phyloP scores from a whole-genome alignment of 805 yeast species.

The Sugiyamaella marilandica region DNA sequence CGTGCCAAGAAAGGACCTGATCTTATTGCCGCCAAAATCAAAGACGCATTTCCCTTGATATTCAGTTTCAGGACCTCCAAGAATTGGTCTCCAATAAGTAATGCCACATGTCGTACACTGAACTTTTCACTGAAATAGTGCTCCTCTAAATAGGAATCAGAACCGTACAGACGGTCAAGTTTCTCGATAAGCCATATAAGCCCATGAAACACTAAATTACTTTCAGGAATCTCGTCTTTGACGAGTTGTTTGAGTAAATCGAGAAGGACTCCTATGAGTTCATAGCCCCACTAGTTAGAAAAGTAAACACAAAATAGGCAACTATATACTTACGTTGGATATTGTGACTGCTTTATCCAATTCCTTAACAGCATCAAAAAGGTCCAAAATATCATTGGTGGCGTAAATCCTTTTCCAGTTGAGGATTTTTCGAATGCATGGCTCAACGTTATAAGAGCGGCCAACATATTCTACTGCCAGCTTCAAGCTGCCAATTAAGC shows the following conservation, averaged over 20 bases:
- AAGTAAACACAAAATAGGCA: neutral
- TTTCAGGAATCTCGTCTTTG: neutral
- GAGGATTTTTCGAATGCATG: slow-evolving; percentile 49
- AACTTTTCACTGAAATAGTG: slow-evolving; percentile 25
- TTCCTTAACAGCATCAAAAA: neutral
- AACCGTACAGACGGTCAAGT: neutral
- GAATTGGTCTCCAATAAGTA: slow-evolving; percentile 29
- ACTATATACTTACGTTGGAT: neutral
- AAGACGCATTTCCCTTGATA: slow-evolving; percentile 13
- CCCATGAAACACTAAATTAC: neutral
- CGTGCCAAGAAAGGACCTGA: slow-evolving; percentile 14
- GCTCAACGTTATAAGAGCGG: slow-evolving; percentile 54
- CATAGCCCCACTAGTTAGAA: neutral
- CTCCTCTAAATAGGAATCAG: slow-evolving; percentile 16
- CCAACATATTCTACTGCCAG: slow-evolving; percentile 66
- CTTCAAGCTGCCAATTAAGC: slow-evolving; percentile 31
- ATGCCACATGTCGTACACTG: slow-evolving; percentile 2
- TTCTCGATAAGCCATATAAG: neutral
- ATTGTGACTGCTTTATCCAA: neutral
- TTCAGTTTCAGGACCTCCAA: slow-evolving; percentile 44
- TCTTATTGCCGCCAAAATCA: slow-evolving; percentile 6
- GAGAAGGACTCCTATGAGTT: neutral
- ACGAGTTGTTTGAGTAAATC: neutral
- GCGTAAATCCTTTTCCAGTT: slow-evolving; percentile 48
- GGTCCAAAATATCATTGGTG: slow-evolving; percentile 15